Evolutionary conservation across 129 eudicot genomes (phyloP), one percentile per base, ranked within the genome.

Genomic region (Oenanthe sinensis): DNA sequence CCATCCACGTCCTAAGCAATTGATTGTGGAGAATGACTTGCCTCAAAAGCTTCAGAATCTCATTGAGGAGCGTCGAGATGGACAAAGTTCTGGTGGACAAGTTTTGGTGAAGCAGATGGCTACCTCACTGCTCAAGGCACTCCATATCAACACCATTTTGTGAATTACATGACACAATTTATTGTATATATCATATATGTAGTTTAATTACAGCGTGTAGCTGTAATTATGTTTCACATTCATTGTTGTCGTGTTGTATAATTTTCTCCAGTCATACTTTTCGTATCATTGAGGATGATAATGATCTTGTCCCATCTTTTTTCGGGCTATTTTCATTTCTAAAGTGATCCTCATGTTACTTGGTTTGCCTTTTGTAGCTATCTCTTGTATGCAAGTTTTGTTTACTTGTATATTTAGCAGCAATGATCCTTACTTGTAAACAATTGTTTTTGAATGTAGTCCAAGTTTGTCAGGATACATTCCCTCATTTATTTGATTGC

Each of bases 71-170:
- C 87, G 97, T 45, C 86, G 96, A 89, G 99, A 92, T 43, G 95
- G 97, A 52, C 99, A 92, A 82, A 87, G 91, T 78, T 91, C 98
- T 0, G 92, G 96, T 39, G 99, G 97, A 76, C 99, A 95, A 80
- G 97, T 95, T 79, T 75, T 95, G 91, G 99, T 95, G 50, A 95
- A 95, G 79, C 99, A 95, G 79, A 95, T 95, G 99, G 99, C 99
- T 9, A 92, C 97, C n/a, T 90, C 97, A 68, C 86, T 95, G 78
- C 97, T 95, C 62, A 95, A 95, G 87, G 99, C 99, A 67, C 97
- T 95, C 52, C 96, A 95, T 80, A 90, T 95, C 79, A 92, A 95
- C 84, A 95, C 99, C 5, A 97, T 95, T 81, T 75, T 95, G 85
- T 95, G 85, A 82, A 84, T 77, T 67, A 63, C 36, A 4, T 65